Evolutionary conservation across 192 early-diverging fungal species (phyloP), one percentile per base, ranked within the genome.

Genomic region (Spizellomyces sp.): DNA sequence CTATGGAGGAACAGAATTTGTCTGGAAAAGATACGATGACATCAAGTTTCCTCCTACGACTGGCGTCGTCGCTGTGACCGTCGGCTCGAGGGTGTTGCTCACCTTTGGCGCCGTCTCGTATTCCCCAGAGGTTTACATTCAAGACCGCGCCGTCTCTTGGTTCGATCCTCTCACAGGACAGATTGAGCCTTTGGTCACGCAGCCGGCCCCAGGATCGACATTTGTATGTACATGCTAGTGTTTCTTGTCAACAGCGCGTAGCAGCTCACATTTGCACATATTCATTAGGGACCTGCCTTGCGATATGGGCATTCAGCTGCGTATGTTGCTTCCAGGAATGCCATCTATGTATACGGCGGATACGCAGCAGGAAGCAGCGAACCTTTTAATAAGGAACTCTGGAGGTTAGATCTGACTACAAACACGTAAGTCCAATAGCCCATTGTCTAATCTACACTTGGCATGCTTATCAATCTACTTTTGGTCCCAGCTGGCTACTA

Each of bases 1-100:
- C 17, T 54, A 54, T 19, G 50, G 50, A 19, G 50, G 50, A 54
- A 54, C 50, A 19, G 50, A 54, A 54, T 54, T 54, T 54, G 50
- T 54, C 17, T 54, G 50, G 50, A 54, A 19, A 4, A 54, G 17
- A 19, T 54, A 54, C 17, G 17, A 12, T 19, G 12, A 12, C 50
- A 36, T 36, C 27, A 0, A 54, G 12, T 54, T 54, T 19, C 50
- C 50, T n/a, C 17, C 50, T 19, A 54, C 50, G 17, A 54, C 14
- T 4, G 50, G 50, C 17, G 50, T 19, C 12, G 12, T 19, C 50
- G 50, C 50, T 2, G 17, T 54, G 14, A 12, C 50, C 4, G 17
- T 54, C 50, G 50, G 50, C 1, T 54, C 50, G 14, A 12, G 50
- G 17, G 50, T 19, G 14, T 19, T 54, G 14, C 50, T 54, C 50